These are phyloP conservation scores for Saturnispora silvae DNA, from an alignment of 805 yeast species.

Conservation along the genomic window DNA sequence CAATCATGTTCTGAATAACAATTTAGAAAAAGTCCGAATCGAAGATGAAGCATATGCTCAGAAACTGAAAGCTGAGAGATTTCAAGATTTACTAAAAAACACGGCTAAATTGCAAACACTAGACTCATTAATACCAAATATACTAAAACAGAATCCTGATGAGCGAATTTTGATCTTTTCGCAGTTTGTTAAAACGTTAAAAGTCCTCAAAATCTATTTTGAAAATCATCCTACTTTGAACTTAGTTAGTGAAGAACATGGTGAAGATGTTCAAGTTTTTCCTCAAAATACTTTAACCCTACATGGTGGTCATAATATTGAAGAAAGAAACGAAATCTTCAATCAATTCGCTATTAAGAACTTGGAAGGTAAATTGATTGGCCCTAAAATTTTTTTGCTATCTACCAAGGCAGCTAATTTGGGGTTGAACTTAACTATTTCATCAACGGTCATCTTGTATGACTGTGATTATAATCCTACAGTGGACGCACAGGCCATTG, in stretches of 20 bases:
- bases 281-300: constrained; percentile 10
- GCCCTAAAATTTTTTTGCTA: constrained; percentile 50
- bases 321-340: constrained; percentile 55
- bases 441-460: constrained; percentile 82
- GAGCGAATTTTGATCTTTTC: constrained; percentile 67
- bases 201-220: constrained; percentile 69
- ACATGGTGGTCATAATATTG: constrained; percentile 67
- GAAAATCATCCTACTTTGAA: constrained; percentile 19
- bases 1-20: constrained; percentile 21
- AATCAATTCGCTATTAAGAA: constrained; percentile 32
- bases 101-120: constrained; percentile 69
- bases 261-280: constrained; percentile 30
- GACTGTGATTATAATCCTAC: constrained; percentile 98
- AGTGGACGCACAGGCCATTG: constrained; percentile 93
- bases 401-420: constrained; percentile 94
- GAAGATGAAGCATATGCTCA: background rate
- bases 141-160: constrained; percentile 25
- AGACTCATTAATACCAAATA: constrained; percentile 45
- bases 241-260: background rate
- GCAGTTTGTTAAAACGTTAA: constrained; percentile 85
- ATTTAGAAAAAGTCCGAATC: too few species aligned
- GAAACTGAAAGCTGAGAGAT: constrained; percentile 1
- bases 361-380: constrained; percentile 11
- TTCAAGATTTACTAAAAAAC: constrained; percentile 30
- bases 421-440: constrained; percentile 76